A percentile compares a stretch with the other conserved stretches of the same genome.
Conservation (phyloP, 2,329 filamentous ascomycete species). For the Niveomyces coronatus region DNA sequence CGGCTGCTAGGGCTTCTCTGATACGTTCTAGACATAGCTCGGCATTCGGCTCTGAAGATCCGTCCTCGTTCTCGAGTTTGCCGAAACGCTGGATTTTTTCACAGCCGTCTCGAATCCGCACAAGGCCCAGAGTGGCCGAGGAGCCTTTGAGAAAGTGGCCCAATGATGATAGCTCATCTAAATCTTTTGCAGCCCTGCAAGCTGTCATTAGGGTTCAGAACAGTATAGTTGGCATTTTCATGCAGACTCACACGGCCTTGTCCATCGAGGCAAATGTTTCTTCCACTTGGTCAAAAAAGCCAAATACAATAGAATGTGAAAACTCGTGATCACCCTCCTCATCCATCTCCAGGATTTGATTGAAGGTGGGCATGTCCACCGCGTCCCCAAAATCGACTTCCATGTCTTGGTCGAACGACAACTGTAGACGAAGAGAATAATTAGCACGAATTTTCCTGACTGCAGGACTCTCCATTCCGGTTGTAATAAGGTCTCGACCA, state of each 20-base stretch:
- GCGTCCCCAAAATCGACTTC: conserved; percentile 56
- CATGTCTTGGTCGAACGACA: conserved; percentile 28
- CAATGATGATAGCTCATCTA: conserved; percentile 66
- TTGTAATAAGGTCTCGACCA: too few species aligned
- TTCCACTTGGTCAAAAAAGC: conserved; percentile 87
- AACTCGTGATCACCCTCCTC: conserved; percentile 82
- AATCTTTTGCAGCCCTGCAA: conserved; percentile 53
- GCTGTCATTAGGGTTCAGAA: not conserved
- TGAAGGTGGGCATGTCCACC: conserved; percentile 74
- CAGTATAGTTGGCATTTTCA: too few species aligned
- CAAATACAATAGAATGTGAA: conserved; percentile 76
- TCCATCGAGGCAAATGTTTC: conserved; percentile 83
- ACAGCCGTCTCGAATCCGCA: conserved; percentile 84
- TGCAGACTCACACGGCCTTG: conserved; percentile 57
- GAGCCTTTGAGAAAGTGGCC: conserved; percentile 98
- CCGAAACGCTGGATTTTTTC: conserved; percentile 96
- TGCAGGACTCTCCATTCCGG: too few species aligned
- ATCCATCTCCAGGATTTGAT: conserved; percentile 98
- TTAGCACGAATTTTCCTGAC: too few species aligned
- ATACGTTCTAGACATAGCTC: conserved; percentile 61
- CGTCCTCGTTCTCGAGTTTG: conserved; percentile 69
- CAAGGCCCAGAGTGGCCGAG: conserved; percentile 83
- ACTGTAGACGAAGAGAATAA: not conserved
- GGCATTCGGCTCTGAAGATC: conserved; percentile 55
- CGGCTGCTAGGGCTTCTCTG: conserved; percentile 54